A percentile compares a stretch with the other conserved stretches of the same genome.
These are phyloP conservation scores for Colletotrichum limetticola DNA, from an alignment of 2,329 filamentous ascomycete species.

Conservation along the genomic window DNA sequence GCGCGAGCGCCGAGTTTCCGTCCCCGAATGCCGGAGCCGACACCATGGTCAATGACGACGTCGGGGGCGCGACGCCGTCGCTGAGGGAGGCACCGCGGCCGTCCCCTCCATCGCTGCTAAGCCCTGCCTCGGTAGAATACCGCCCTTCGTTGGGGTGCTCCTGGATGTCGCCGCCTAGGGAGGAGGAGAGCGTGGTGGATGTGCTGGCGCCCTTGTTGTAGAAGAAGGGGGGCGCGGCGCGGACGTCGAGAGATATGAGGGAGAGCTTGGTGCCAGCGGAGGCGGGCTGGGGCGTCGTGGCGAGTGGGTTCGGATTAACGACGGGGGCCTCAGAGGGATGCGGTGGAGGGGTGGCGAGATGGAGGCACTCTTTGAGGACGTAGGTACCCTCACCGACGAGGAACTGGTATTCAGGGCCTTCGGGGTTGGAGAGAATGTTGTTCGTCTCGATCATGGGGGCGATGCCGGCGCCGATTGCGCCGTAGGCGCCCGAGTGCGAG, in stretches of 20 bases:
- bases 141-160: conserved; percentile 71
- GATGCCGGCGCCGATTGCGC: conserved; percentile 73
- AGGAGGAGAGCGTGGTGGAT: conserved; percentile 61
- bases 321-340: conserved; percentile 94
- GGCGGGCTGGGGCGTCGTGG: conserved; percentile 85
- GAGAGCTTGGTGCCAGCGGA: conserved; percentile 87
- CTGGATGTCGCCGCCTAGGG: conserved; percentile 63
- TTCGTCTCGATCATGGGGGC: conserved; percentile 91
- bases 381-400: conserved; percentile 98
- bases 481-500: conserved; percentile 77
- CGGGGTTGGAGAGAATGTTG: conserved; percentile 84
- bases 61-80: conserved; percentile 51
- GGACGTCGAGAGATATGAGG: conserved; percentile 76
- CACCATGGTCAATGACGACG: conserved; percentile 51
- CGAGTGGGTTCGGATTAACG: conserved; percentile 89
- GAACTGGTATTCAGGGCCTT: conserved; percentile 86
- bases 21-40: conserved; percentile 82
- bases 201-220: conserved; percentile 61
- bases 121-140: conserved; percentile 68
- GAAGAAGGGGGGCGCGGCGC: conserved; percentile 62
- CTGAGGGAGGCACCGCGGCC: conserved; percentile 60
- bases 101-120: conserved; percentile 65
- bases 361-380: conserved; percentile 87
- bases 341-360: conserved; percentile 91
- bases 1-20: conserved; percentile 79